A percentile compares a stretch with the other conserved stretches of the same genome.
Conservation (phyloP, 108 stramenopile genomes). For the Cylindrotheca fusiformis region DNA sequence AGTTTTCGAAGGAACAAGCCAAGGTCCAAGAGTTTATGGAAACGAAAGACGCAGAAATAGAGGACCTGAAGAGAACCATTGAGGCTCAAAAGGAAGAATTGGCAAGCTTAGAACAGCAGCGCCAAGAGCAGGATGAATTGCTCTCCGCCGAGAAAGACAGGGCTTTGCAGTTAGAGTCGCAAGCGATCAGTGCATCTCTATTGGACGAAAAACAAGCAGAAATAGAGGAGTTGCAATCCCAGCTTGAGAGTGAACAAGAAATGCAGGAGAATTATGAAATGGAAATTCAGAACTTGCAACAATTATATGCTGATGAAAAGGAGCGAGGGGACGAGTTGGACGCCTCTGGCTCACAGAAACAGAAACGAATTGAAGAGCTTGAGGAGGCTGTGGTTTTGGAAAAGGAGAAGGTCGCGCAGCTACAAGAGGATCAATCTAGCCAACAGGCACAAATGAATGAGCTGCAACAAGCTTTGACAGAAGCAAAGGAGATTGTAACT, state of each 20-base stretch:
- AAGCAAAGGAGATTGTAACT: background rate
- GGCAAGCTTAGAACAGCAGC: background rate
- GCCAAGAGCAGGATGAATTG: background rate
- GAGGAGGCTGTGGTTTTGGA: background rate
- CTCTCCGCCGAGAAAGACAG: too few species aligned
- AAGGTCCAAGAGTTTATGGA: background rate
- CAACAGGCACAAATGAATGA: background rate
- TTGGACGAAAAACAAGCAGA: background rate
- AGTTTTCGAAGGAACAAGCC: background rate
- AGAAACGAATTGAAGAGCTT: background rate
- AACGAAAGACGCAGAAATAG: background rate
- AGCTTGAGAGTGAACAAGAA: background rate
- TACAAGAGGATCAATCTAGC: background rate
- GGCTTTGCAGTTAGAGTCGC: background rate
- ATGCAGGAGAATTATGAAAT: background rate
- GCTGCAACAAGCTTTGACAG: background rate
- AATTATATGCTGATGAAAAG: background rate
- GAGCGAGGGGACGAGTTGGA: background rate
- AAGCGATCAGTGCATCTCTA: background rate
- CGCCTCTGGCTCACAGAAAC: background rate
- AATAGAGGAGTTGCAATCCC: background rate
- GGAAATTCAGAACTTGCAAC: background rate
- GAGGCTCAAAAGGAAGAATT: background rate
- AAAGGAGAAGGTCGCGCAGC: background rate
- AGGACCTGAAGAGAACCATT: background rate